A percentile compares a stretch with the other conserved stretches of the same genome.
Evolutionary conservation across 148 eudicot genomes (phyloP).

Genomic region (Persicaria maculosa): DNA sequence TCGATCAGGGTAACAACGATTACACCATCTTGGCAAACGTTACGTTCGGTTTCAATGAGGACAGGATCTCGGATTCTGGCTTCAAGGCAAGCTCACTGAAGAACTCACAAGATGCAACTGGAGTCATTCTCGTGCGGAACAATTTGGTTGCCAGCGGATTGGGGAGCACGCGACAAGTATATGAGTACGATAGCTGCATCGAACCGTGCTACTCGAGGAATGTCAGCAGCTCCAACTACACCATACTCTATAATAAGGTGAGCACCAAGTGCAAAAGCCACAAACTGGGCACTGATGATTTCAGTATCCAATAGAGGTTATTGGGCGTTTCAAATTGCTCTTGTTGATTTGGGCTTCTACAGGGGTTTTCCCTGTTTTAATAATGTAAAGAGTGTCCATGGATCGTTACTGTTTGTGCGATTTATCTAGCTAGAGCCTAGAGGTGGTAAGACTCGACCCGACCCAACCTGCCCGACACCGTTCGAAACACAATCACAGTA

Average conservation of each 20-base stretch:
- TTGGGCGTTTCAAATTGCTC: no score
- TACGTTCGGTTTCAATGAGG: slow-evolving; percentile 30
- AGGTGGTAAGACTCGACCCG: no score
- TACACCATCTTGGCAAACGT: slow-evolving; percentile 24
- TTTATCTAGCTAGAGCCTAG: no score
- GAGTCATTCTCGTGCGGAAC: slow-evolving; percentile 34
- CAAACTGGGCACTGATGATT: not conserved
- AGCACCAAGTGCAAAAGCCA: slow-evolving; percentile 30
- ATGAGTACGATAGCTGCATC: slow-evolving; percentile 23
- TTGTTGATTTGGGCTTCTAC: no score
- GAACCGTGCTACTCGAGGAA: slow-evolving; percentile 57
- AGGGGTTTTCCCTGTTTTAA: no score
- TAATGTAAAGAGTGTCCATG: no score
- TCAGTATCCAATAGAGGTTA: not conserved
- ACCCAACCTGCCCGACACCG: no score
- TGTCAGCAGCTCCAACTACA: slow-evolving; percentile 68
- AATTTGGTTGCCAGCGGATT: slow-evolving; percentile 39
- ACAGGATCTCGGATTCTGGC: slow-evolving; percentile 13
- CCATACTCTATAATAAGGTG: slow-evolving; percentile 51
- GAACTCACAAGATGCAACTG: slow-evolving; percentile 38
- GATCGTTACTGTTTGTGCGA: no score
- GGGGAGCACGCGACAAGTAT: slow-evolving; percentile 41
- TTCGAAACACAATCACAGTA: no score
- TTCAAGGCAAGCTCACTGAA: slow-evolving; percentile 24
- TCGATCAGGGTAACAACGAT: slow-evolving; percentile 28